Base-by-base conservation (phyloP, 106 monocot genomes). In the Triglochin maritima region DNA sequence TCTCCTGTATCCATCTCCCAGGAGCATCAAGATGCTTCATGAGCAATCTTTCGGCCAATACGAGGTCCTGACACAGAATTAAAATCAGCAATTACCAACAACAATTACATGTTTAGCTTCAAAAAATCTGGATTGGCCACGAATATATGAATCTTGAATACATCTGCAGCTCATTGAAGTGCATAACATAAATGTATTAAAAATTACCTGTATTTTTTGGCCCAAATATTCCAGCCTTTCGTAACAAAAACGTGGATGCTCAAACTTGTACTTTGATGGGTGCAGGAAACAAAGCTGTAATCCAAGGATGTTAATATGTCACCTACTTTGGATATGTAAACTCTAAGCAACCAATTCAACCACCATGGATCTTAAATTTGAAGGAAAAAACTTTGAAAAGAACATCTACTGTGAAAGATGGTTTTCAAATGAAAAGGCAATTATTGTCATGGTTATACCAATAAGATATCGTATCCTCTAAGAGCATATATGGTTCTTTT, bases 1-100 rank as follows among this genome's bases (percentile, higher is more conserved):
- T 86, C 76, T 91, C 92, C 46, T 86, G 86, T 64, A 98, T 44
- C 85, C 86, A 98, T 71, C 77, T 72, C 44, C 96, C 96, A n/a
- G 96, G 96, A 4, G 96, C 96, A 69, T 92, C 96, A 46, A 98
- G 78, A 78, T 98, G 92, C 80, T 98, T 98, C 92, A 98, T 98
- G 6, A 98, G 86, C 50, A 98, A 67, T 59, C 79, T 88, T 82
- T 98, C 96, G 2, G 96, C 96, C 88, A 98, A 81, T 47, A 92
- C 92, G 42, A 98, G 79, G 79, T 98, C 96, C 96, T 98, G 79
- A 59, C 43, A 29, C 65, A 53, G 62, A 66, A 11, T 5, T 58
- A 29, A 29, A 29, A 29, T 29, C 29, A 29, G 29, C 29, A 29
- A 29, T 29, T 29, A 29, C 29, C 29, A 29, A 29, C 29, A 29